Conservation (phyloP, 139 green algal species). For the Closterium sp. region DNA sequence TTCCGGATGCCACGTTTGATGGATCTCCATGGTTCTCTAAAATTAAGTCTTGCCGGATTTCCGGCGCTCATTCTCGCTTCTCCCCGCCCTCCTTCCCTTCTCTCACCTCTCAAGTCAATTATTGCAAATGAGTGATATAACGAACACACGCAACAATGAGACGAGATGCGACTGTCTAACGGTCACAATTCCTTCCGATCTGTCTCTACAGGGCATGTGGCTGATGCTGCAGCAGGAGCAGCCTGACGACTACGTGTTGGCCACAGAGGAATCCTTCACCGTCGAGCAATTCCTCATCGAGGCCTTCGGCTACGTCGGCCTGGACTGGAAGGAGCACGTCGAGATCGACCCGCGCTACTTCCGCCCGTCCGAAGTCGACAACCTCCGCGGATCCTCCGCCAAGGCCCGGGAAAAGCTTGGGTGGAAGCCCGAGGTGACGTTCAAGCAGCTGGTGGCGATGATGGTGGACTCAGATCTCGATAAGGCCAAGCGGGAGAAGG, state of each 20-base stretch:
- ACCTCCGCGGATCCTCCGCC: slow-evolving; percentile 64
- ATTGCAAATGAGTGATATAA: too few relatives aligned
- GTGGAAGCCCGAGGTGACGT: slow-evolving; percentile 60
- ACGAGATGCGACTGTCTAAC: background rate
- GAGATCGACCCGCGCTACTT: slow-evolving; percentile 63
- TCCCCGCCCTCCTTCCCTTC: too few relatives aligned
- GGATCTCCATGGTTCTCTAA: too few relatives aligned
- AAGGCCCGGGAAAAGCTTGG: slow-evolving; percentile 63
- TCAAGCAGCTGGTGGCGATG: slow-evolving; percentile 67
- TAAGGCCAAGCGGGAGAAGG: slow-evolving; percentile 43
- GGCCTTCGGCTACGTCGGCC: slow-evolving; percentile 43
- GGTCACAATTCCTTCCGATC: background rate
- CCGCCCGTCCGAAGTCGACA: slow-evolving; percentile 72
- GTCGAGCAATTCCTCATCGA: slow-evolving; percentile 39
- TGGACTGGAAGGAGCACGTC: slow-evolving; percentile 50
- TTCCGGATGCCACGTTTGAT: too few relatives aligned
- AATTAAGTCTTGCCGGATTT: too few relatives aligned
- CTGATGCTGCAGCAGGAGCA: slow-evolving; percentile 74
- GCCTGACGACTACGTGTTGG: slow-evolving; percentile 72
- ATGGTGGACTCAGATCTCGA: slow-evolving; percentile 72
- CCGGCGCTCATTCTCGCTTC: too few relatives aligned
- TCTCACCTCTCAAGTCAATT: background rate
- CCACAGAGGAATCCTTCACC: slow-evolving; percentile 54
- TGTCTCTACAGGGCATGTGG: slow-evolving; percentile 63
- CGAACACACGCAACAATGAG: background rate